Base-by-base conservation (phyloP, 2,329 filamentous ascomycete genomes). In the Alternaria sp. region DNA sequence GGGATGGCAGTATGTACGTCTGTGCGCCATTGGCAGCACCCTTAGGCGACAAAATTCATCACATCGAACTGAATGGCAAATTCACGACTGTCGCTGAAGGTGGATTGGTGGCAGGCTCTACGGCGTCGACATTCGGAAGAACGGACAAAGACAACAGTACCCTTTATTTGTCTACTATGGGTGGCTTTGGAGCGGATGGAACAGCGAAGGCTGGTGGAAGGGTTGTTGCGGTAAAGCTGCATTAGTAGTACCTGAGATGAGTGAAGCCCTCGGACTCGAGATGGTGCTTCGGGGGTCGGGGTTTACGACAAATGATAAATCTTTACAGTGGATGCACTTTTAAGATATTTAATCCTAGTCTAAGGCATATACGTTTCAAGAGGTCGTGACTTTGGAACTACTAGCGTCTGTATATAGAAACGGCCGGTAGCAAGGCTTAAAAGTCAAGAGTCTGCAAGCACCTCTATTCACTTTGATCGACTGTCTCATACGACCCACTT, bases 121-220 rank as follows among this genome's bases (percentile, higher is more conserved):
- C 71, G 25, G 54, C 62, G 19, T 68, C 56, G 5, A 36, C 57
- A 15, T 63, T 73, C 32, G 74, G 70, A 15, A 66, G 64, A 28
- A 65, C 59, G 3, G 28, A 32, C n/a, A 64, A 49, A 47, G 73
- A 73, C 46, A 36, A 59, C 26, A 46, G 49, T 17, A 56, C 65
- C 6, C 46, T 73, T 51, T 78, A 74, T 66, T 54, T 77, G 49
- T 63, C 65, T 26, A 73, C 73, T 11, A 69, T 57, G 46, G 73
- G 75, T 21, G 70, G 68, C 1, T 55, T 70, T n/a, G 50, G 50
- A 5, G 46, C 65, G 7, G 71, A 75, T 54, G 72, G 73, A n/a
- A 59, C 44, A 21, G 59, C 66, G n/a, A 51, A 58, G 26, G 68
- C 65, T 45, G 74, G 72, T 12, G 74, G 70, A 1, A 74, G 69